Percentiles rank a stretch among this genome's conserved stretches.
phyloP scores from a whole-genome alignment of 345 rosid genomes.

The Eucalyptus erythrocorys region DNA sequence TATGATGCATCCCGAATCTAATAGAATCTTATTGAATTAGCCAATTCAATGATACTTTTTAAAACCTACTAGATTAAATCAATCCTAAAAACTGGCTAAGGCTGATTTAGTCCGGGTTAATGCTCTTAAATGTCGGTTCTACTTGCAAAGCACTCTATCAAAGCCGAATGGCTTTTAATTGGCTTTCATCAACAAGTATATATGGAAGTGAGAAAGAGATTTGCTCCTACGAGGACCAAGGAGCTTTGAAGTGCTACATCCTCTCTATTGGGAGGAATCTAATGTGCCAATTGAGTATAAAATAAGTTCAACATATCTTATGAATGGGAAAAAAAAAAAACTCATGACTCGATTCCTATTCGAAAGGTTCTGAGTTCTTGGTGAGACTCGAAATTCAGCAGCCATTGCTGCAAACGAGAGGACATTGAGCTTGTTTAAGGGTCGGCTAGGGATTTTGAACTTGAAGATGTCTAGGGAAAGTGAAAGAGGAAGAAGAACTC shows the following conservation, averaged over 20 bases:
- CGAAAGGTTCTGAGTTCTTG: neutral
- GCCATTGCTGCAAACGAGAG: neutral
- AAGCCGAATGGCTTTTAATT: neutral
- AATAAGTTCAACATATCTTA: neutral
- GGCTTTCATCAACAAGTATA: neutral
- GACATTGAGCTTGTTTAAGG: neutral
- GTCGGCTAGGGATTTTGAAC: neutral
- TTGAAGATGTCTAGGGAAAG: neutral
- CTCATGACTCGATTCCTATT: neutral
- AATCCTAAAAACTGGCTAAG: neutral
- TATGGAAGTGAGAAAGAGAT: neutral
- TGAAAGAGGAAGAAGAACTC: neutral
- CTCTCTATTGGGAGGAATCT: rapidly evolving
- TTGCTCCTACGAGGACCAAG: neutral
- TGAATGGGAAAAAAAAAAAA: neutral
- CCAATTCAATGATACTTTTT: neutral
- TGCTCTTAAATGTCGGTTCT: neutral
- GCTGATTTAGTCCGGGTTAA: neutral
- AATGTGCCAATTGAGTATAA: neutral
- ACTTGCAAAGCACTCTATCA: neutral
- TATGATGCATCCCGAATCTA: rapidly evolving
- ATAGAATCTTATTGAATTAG: rapidly evolving
- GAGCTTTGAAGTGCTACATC: neutral
- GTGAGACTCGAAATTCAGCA: neutral
- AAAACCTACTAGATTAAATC: neutral